phyloP scores from a whole-genome alignment of 2,329 filamentous ascomycete genomes.

The Apiospora kogelbergensis region DNA sequence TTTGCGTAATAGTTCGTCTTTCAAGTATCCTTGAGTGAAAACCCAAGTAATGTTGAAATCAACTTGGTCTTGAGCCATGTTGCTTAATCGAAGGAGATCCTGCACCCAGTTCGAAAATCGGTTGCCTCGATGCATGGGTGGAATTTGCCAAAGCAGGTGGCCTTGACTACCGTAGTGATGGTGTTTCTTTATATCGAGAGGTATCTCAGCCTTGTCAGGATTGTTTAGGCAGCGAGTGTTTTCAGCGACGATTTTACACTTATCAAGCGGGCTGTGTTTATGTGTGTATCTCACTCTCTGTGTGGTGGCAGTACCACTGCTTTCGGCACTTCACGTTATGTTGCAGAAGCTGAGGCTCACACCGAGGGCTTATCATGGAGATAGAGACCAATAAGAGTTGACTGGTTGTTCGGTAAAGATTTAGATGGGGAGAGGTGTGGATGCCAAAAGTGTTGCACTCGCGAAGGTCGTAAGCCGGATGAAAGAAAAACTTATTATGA shows the following conservation, averaged over 20 bases:
- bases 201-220: neutral
- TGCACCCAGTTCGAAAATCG: neutral
- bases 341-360: neutral
- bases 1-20: neutral
- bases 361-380: neutral
- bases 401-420: neutral
- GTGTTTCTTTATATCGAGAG: neutral
- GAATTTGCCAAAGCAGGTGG: neutral
- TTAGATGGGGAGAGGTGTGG: neutral
- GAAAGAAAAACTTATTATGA: neutral
- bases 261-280: neutral
- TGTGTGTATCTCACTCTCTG: no score
- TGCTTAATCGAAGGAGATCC: neutral
- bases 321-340: neutral
- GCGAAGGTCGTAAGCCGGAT: neutral
- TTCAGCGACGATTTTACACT: neutral
- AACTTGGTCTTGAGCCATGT: neutral
- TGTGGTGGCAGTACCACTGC: neutral
- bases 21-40: neutral
- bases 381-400: neutral
- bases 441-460: neutral
- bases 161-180: neutral
- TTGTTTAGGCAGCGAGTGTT: neutral
- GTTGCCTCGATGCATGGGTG: neutral
- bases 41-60: neutral